Evolutionary conservation across 208 protist genomes (phyloP).

Genomic region (Acanthamoeba lenticulata): DNA sequence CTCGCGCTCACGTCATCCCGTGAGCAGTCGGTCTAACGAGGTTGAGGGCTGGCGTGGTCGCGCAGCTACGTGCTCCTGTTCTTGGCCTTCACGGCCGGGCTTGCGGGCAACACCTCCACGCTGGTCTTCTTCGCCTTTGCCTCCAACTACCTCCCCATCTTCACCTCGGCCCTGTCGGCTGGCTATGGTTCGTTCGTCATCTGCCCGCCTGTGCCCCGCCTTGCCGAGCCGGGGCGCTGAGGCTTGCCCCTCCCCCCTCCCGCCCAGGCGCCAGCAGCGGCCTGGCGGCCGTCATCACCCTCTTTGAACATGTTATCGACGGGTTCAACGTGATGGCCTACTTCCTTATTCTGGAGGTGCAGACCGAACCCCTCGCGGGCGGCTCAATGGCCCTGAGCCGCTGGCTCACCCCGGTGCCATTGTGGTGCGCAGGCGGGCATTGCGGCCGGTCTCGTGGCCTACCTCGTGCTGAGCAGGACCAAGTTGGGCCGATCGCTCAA

Average conservation of each 20-base stretch:
- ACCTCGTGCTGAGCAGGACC: neutral
- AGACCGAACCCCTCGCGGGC: too few species aligned
- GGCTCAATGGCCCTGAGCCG: too few species aligned
- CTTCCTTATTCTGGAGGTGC: neutral
- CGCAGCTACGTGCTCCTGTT: neutral
- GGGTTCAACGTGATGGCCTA: constrained; percentile 24
- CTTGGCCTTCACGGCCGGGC: neutral
- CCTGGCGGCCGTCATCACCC: neutral
- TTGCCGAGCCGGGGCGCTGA: neutral
- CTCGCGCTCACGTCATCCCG: too few species aligned
- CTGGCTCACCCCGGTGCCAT: too few species aligned
- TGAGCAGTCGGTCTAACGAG: too few species aligned
- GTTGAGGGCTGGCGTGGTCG: neutral
- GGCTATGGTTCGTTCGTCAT: neutral
- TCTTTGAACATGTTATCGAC: constrained; percentile 8
- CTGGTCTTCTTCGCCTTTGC: constrained; percentile 46
- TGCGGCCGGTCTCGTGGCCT: neutral
- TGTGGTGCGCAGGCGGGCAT: neutral
- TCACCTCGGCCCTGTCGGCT: neutral
- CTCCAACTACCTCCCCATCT: constrained; percentile 32
- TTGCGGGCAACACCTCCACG: constrained; percentile 9
- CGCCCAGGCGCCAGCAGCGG: constrained; percentile 1
- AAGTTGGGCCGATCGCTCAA: neutral
- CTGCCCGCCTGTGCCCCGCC: too few species aligned
- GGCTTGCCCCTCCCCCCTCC: neutral